phyloP scores from a whole-genome alignment of 257 asterid genomes.

The Thymus quinquecostatus region DNA sequence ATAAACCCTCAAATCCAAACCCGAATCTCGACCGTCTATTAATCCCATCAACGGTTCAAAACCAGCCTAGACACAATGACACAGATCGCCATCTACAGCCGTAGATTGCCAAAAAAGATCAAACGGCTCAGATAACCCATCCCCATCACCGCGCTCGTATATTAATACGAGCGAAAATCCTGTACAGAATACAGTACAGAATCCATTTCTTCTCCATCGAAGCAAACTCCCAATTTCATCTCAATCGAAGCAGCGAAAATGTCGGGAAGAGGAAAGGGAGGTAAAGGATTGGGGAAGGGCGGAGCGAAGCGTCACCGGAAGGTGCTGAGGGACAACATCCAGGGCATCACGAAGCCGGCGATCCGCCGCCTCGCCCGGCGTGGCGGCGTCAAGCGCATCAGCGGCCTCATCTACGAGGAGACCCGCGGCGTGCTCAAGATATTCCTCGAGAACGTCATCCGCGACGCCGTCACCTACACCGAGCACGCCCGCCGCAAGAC shows the following conservation, averaged over 20 bases:
- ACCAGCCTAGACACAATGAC: neutral
- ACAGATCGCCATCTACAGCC: slow-evolving; percentile 33
- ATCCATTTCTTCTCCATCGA: no score
- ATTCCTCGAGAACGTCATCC: slow-evolving; percentile 55
- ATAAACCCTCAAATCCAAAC: neutral
- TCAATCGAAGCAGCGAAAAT: slow-evolving; percentile 25
- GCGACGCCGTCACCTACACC: slow-evolving; percentile 59
- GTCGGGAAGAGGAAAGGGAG: slow-evolving; percentile 66
- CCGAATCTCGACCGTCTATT: slow-evolving; percentile 30
- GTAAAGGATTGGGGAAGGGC: slow-evolving; percentile 65
- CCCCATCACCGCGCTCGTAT: slow-evolving; percentile 15
- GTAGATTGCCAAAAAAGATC: slow-evolving; percentile 33
- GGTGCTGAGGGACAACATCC: slow-evolving; percentile 58
- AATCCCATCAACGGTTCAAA: slow-evolving; percentile 29
- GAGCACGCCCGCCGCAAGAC: slow-evolving; percentile 66
- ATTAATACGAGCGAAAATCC: slow-evolving; percentile 11
- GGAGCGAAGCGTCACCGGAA: slow-evolving; percentile 64
- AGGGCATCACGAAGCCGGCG: slow-evolving; percentile 67
- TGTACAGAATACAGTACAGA: no score
- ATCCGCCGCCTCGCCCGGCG: slow-evolving; percentile 62
- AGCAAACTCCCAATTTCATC: neutral
- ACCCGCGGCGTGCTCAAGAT: slow-evolving; percentile 60
- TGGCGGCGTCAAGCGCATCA: slow-evolving; percentile 60
- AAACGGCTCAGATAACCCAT: slow-evolving; percentile 23
- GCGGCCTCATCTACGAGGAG: slow-evolving; percentile 59